Percentiles rank a stretch among this genome's conserved stretches.
These are phyloP conservation scores for Russula griseocarnosa DNA, from an alignment of 768 basidiomycete genomes.

Conservation along the genomic window DNA sequence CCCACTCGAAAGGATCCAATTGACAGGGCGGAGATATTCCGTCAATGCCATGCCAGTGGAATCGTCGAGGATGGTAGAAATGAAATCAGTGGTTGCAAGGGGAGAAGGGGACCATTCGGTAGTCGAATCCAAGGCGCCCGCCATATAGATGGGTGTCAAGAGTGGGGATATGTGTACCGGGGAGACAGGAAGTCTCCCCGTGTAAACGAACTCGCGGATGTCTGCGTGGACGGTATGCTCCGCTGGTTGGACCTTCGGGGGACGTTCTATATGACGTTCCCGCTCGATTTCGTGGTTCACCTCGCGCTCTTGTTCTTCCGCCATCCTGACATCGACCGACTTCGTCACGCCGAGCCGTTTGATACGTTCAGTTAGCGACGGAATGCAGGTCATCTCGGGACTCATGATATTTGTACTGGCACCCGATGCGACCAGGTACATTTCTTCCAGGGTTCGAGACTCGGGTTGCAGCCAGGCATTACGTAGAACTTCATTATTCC, in stretches of 20 bases:
- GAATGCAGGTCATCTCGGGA: not conserved
- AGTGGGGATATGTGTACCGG: not conserved
- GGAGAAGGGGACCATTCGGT: not conserved
- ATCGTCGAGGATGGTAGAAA: not conserved
- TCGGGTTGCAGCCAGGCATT: not conserved
- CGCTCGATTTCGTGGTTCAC: slow-evolving; percentile 23
- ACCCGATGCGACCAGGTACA: not conserved
- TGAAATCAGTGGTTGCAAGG: not conserved
- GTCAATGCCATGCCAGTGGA: not conserved
- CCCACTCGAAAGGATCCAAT: slow-evolving; percentile 1
- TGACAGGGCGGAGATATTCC: slow-evolving; percentile 1
- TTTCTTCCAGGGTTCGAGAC: not conserved
- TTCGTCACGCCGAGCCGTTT: not conserved
- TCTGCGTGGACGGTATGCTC: slow-evolving; percentile 9
- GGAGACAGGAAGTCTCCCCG: slow-evolving; percentile 8
- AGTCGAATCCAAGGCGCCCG: not conserved
- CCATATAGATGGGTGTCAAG: not conserved
- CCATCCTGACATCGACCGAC: not conserved
- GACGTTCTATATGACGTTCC: slow-evolving; percentile 15
- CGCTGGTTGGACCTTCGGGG: slow-evolving; percentile 14
- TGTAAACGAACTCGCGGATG: slow-evolving; percentile 17
- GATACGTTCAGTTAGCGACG: not conserved
- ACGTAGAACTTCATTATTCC: not conserved
- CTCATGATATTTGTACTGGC: not conserved
- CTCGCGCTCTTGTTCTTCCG: slow-evolving; percentile 14